Evolutionary conservation across 345 rosid species (phyloP).

Genomic region (Mercurialis annua): DNA sequence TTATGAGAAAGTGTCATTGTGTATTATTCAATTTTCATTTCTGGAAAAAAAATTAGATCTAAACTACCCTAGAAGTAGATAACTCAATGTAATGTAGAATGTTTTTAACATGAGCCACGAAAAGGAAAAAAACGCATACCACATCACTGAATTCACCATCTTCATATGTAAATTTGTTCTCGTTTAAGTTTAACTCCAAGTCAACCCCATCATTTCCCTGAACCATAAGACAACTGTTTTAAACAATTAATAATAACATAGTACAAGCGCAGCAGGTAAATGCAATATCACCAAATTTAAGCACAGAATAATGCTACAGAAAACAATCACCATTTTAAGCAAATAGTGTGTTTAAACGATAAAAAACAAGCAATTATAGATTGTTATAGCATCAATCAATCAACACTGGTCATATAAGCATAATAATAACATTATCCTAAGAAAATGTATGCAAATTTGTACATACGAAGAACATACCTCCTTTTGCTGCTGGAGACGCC

Average conservation of each 20-base stretch:
- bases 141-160: conserved; percentile 72
- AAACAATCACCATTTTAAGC: background rate
- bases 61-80: background rate
- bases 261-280: too few relatives aligned
- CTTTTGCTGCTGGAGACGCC: conserved; percentile 80
- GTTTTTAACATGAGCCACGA: background rate
- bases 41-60: background rate
- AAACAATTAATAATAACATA: background rate
- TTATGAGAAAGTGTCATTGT: background rate
- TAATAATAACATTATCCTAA: background rate
- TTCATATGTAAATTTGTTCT: conserved; percentile 50
- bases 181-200: conserved; percentile 80
- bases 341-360: background rate
- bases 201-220: conserved; percentile 77
- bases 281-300: background rate
- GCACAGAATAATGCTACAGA: background rate
- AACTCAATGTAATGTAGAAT: background rate
- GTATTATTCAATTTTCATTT: background rate
- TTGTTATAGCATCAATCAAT: background rate
- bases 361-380: background rate
- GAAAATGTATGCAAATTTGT: background rate
- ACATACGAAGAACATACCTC: conserved; percentile 45
- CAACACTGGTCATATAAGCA: background rate
- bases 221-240: too few relatives aligned
- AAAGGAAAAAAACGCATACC: conserved; percentile 37